Percentiles rank a stretch among this genome's conserved stretches.
These are phyloP conservation scores for Coemansia sp. DNA, from an alignment of 192 early-diverging fungal species.

Conservation along the genomic window DNA sequence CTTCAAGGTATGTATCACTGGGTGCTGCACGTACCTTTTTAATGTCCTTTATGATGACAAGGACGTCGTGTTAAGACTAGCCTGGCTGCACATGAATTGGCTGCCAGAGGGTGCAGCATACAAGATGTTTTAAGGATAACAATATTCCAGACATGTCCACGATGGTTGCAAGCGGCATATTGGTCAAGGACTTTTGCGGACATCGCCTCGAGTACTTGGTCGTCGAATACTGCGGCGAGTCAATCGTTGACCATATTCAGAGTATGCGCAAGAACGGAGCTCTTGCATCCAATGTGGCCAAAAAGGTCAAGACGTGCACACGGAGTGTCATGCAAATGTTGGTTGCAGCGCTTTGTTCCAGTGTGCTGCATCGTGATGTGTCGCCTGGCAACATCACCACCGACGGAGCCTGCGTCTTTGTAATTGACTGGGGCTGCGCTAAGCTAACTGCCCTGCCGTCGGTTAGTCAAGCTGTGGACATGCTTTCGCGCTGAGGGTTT, in stretches of 20 bases:
- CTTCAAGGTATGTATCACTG: not conserved
- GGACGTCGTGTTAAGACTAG: slow-evolving; percentile 4
- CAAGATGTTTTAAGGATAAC: not conserved
- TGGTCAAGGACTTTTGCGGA: slow-evolving; percentile 13
- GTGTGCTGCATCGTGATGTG: slow-evolving; percentile 17
- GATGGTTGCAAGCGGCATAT: not conserved
- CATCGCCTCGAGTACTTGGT: slow-evolving; percentile 24
- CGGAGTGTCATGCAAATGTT: not conserved
- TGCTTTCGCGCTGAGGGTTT: too few relatives aligned
- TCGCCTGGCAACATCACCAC: slow-evolving; percentile 16
- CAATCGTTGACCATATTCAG: not conserved
- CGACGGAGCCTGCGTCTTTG: not conserved
- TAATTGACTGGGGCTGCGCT: slow-evolving; percentile 26
- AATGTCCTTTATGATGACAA: not conserved
- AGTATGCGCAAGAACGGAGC: not conserved
- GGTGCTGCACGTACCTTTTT: slow-evolving; percentile 2
- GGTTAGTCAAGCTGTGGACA: too few relatives aligned
- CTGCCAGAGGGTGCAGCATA: slow-evolving; percentile 31
- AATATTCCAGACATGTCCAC: not conserved
- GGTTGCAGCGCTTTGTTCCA: not conserved
- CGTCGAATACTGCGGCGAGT: slow-evolving; percentile 17
- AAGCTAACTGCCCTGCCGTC: not conserved
- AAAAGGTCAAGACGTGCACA: not conserved
- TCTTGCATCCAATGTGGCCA: not conserved
- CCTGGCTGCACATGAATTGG: slow-evolving; percentile 3